Percentiles rank a stretch among this genome's conserved stretches.
These are phyloP conservation scores for Leptographium procerum DNA, from an alignment of 2,329 filamentous ascomycete species.

Conservation along the genomic window DNA sequence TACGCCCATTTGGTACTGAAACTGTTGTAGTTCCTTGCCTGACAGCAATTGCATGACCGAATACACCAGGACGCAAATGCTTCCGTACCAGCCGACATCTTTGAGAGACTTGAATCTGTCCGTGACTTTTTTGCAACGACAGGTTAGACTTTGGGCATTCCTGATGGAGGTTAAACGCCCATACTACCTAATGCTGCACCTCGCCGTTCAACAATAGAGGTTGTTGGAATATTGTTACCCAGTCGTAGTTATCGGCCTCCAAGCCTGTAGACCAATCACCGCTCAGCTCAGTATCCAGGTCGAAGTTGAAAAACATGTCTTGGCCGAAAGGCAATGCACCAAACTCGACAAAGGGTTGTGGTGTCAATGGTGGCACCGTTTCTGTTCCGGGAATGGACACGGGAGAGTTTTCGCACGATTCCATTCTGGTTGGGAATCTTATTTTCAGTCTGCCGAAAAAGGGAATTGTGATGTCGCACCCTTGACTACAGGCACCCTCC, in stretches of 20 bases:
- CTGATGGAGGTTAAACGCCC: too few species aligned
- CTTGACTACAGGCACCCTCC: neutral
- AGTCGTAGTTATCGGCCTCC: neutral
- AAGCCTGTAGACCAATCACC: neutral
- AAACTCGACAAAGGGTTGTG: neutral
- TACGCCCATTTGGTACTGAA: constrained; percentile 29
- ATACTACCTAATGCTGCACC: neutral
- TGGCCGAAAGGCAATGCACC: neutral
- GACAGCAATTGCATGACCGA: constrained; percentile 25
- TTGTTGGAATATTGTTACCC: neutral
- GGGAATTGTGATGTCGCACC: neutral
- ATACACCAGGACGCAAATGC: constrained; percentile 14
- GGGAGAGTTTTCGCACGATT: neutral
- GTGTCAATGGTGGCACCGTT: neutral
- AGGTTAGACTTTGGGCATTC: too few species aligned
- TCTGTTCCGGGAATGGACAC: neutral
- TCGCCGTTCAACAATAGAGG: neutral
- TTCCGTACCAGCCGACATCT: constrained; percentile 15
- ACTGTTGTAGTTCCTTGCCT: constrained; percentile 36
- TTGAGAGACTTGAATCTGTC: constrained; percentile 6
- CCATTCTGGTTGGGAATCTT: neutral
- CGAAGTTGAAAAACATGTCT: neutral
- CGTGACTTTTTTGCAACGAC: constrained; percentile 6
- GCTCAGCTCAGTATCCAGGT: neutral
- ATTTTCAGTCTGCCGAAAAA: neutral